Conservation (phyloP, 805 yeast genomes). For the Metschnikowia bowlesiae region DNA sequence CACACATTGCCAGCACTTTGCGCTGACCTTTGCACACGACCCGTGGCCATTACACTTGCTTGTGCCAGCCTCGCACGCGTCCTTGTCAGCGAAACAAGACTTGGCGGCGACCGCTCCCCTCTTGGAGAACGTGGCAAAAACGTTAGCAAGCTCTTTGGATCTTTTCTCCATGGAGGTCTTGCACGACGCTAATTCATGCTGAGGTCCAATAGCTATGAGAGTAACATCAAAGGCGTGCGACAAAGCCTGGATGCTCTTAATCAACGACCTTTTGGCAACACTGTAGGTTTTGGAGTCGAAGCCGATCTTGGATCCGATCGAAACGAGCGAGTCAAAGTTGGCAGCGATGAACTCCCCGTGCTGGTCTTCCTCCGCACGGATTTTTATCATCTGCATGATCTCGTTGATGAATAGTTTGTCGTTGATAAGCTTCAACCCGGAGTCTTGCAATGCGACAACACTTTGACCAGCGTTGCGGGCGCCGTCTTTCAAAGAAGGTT, state of each 20-base stretch:
- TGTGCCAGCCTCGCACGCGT: slow-evolving; percentile 45
- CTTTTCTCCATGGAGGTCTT: slow-evolving; percentile 12
- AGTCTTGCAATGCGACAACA: slow-evolving; percentile 19
- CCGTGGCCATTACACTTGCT: slow-evolving; percentile 54
- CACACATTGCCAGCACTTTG: slow-evolving; percentile 47
- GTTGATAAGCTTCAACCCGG: slow-evolving; percentile 30
- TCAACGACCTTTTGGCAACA: slow-evolving; percentile 34
- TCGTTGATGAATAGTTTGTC: slow-evolving; percentile 48
- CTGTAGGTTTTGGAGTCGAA: slow-evolving; percentile 37
- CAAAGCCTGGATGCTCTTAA: slow-evolving; percentile 14
- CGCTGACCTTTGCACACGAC: slow-evolving; percentile 34
- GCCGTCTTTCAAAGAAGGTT: slow-evolving; percentile 4
- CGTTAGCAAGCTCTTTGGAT: slow-evolving; percentile 15
- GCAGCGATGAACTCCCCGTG: slow-evolving; percentile 28
- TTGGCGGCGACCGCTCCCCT: slow-evolving; percentile 16
- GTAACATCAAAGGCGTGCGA: slow-evolving; percentile 17
- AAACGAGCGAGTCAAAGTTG: slow-evolving; percentile 39
- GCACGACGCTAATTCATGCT: slow-evolving; percentile 12
- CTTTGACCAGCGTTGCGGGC: slow-evolving; percentile 10
- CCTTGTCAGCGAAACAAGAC: slow-evolving; percentile 40
- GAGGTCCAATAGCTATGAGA: slow-evolving; percentile 17
- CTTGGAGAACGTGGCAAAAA: slow-evolving; percentile 14
- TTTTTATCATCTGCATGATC: slow-evolving; percentile 43
- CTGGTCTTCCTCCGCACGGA: slow-evolving; percentile 24
- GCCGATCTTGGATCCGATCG: slow-evolving; percentile 43